phyloP scores from a whole-genome alignment of 257 asterid species.

The Verbena officinalis region DNA sequence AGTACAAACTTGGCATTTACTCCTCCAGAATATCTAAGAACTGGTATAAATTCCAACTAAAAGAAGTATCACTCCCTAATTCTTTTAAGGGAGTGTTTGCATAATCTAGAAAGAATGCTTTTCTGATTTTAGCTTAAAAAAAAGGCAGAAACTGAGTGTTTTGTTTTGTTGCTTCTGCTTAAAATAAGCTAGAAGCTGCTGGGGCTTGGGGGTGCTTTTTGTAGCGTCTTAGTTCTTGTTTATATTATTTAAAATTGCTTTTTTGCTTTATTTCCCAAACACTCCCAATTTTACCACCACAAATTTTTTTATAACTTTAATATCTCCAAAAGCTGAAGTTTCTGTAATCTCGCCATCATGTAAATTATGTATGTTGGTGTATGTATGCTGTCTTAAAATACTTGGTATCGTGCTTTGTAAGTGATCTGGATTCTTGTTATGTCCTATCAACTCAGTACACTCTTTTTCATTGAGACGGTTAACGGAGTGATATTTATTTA shows the following conservation, averaged over 20 bases:
- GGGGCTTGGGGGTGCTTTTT: too few relatives aligned
- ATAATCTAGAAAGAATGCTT: neutral
- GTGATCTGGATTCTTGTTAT: neutral
- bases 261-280: too few relatives aligned
- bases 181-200: too few relatives aligned
- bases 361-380: neutral
- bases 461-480: neutral
- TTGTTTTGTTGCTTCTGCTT: too few relatives aligned
- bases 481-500: neutral
- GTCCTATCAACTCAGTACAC: neutral
- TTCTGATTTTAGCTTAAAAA: too few relatives aligned
- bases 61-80: neutral
- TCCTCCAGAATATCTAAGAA: conserved; percentile 72
- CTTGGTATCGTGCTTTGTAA: neutral
- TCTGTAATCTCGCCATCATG: too few relatives aligned
- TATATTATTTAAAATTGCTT: too few relatives aligned
- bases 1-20: conserved; percentile 75
- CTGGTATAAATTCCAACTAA: conserved; percentile 46
- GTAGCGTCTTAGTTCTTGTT: too few relatives aligned
- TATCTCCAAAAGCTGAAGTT: too few relatives aligned
- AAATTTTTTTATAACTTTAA: too few relatives aligned
- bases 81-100: neutral
- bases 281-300: too few relatives aligned
- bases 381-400: neutral
- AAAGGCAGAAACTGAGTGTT: too few relatives aligned